Evolutionary conservation across 257 asterid species (phyloP).

Genomic region (Nicotiana otophora): DNA sequence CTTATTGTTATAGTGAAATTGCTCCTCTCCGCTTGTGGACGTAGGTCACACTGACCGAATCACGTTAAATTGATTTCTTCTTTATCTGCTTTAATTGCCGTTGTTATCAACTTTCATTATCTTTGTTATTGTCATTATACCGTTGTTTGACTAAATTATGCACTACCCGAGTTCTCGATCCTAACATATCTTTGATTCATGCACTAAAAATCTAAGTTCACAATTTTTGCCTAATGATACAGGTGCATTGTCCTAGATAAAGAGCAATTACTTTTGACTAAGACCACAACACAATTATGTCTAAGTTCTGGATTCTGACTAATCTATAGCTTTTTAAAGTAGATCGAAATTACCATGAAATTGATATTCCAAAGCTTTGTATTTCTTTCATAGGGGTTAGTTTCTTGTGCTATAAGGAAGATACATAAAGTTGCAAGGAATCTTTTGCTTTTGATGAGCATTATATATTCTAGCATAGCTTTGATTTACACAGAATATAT

Average conservation of each 20-base stretch:
- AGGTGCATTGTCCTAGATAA: background rate
- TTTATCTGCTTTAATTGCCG: no score
- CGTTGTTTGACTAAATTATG: no score
- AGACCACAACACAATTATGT: background rate
- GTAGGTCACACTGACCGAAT: no score
- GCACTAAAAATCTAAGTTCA: no score
- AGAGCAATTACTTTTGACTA: background rate
- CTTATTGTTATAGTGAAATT: no score
- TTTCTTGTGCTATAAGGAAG: background rate
- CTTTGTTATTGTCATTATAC: no score
- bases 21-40: no score
- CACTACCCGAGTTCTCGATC: no score
- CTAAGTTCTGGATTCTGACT: background rate
- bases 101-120: no score
- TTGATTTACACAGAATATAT: background rate
- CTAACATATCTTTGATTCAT: no score
- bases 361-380: no score
- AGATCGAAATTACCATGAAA: background rate
- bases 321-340: background rate
- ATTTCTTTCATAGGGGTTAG: background rate
- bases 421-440: background rate
- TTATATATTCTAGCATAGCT: background rate
- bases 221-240: background rate
- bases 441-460: background rate
- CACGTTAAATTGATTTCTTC: no score